Evolutionary conservation across 108 stramenopile species (phyloP).

Genomic region (Cyclotella kingstonii): DNA sequence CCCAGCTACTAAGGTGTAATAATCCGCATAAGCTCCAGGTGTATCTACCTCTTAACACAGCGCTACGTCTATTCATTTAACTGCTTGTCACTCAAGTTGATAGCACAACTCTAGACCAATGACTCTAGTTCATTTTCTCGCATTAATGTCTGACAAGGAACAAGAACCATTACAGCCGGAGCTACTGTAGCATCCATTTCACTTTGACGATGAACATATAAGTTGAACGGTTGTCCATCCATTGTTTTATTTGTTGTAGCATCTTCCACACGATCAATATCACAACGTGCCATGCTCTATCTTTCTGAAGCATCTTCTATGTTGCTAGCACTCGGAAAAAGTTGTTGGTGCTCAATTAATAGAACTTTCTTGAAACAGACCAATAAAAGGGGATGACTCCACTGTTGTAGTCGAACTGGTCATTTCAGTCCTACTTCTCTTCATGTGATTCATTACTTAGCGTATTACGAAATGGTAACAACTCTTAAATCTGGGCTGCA

Average conservation of each 20-base stretch:
- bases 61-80: constrained; percentile 51
- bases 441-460: constrained; percentile 7
- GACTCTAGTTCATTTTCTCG: constrained; percentile 42
- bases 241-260: constrained; percentile 4
- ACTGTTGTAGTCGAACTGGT: constrained; percentile 66
- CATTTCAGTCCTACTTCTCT: constrained; percentile 72
- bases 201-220: constrained; percentile 84
- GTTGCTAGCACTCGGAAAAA: constrained; percentile 65
- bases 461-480: not conserved
- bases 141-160: constrained; percentile 59
- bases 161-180: constrained; percentile 84
- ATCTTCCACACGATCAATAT: not conserved
- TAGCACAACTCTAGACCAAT: constrained; percentile 51
- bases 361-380: constrained; percentile 57
- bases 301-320: constrained; percentile 53
- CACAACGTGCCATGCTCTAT: constrained; percentile 57
- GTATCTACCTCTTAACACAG: constrained; percentile 63
- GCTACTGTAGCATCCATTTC: constrained; percentile 76
- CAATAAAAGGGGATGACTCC: constrained; percentile 92
- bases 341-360: constrained; percentile 83
- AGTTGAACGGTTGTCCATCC: constrained; percentile 67
- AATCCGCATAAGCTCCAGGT: constrained; percentile 71
- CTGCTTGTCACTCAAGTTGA: constrained; percentile 58
- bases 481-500: constrained; percentile 89
- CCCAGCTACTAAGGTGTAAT: constrained; percentile 72